phyloP scores from a whole-genome alignment of 2,329 filamentous ascomycete genomes.

The Tolypocladium pustulatum region DNA sequence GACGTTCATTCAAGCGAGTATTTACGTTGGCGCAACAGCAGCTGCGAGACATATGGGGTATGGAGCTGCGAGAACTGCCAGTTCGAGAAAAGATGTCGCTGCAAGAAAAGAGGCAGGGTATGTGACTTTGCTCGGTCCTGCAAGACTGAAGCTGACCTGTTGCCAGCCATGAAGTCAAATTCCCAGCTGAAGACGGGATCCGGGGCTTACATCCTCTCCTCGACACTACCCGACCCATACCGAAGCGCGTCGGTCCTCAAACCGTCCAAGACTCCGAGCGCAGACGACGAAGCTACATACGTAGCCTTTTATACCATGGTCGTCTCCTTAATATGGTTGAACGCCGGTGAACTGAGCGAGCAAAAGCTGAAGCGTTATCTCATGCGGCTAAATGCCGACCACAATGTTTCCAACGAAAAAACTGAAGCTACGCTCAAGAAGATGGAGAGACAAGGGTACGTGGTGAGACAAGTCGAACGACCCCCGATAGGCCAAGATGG shows the following conservation, averaged over 20 bases:
- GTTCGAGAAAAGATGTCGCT: constrained; percentile 71
- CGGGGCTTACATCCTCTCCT: constrained; percentile 68
- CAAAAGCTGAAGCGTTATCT: constrained; percentile 70
- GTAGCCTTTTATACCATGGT: constrained; percentile 71
- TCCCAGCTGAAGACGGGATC: constrained; percentile 45
- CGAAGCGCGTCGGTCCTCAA: constrained; percentile 55
- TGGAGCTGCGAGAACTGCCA: constrained; percentile 81
- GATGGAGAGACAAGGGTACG: constrained; percentile 74
- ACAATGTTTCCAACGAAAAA: constrained; percentile 62
- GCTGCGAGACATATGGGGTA: constrained; percentile 69
- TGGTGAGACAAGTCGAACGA: constrained; percentile 62
- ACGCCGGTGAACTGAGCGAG: constrained; percentile 64
- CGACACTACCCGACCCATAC: constrained; percentile 58
- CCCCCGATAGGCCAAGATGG: constrained; percentile 43
- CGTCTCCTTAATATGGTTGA: constrained; percentile 66
- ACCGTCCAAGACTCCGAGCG: constrained; percentile 55
- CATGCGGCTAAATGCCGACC: constrained; percentile 61
- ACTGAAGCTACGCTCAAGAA: constrained; percentile 65
- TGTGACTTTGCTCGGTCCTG: neutral
- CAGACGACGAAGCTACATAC: constrained; percentile 66
- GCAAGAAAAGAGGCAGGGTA: constrained; percentile 65
- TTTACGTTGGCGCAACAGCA: constrained; percentile 68
- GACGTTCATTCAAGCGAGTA: constrained; percentile 62
- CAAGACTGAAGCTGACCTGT: constrained; percentile 4
- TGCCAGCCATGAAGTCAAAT: constrained; percentile 30